Evolutionary conservation across 1,139 yeast species (phyloP).

Genomic region (Diutina mesorugosa): DNA sequence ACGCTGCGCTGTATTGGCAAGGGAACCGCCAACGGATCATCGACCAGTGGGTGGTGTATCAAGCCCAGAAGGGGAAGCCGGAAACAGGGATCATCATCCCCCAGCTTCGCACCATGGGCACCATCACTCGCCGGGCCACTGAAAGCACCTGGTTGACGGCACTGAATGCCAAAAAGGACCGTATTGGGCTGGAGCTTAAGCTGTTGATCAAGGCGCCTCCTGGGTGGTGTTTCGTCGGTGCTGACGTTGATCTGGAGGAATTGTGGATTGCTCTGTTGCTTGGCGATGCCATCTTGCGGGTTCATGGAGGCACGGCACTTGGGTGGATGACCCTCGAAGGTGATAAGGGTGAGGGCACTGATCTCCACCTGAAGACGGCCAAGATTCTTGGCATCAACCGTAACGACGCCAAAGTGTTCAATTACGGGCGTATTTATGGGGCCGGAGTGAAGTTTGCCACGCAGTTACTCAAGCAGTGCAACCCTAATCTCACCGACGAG

Average conservation of each 20-base stretch:
- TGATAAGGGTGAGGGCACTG: conserved; percentile 80
- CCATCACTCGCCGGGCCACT: conserved; percentile 70
- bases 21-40: conserved; percentile 76
- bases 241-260: conserved; percentile 97
- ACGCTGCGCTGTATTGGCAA: conserved; percentile 86
- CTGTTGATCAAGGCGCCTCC: conserved; percentile 77
- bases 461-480: conserved; percentile 68
- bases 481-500: conserved; percentile 51
- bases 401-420: conserved; percentile 88
- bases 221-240: conserved; percentile 91
- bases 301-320: conserved; percentile 92
- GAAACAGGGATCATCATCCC: conserved; percentile 74
- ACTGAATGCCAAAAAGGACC: conserved; percentile 71
- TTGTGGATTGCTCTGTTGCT: conserved; percentile 94
- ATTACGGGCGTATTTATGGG: conserved; percentile 95
- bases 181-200: conserved; percentile 91
- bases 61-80: conserved; percentile 11
- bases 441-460: conserved; percentile 92
- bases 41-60: conserved; percentile 72
- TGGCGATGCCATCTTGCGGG: conserved; percentile 79
- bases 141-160: conserved; percentile 25
- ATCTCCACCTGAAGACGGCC: conserved; percentile 91
- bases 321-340: conserved; percentile 99
- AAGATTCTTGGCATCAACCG: conserved; percentile 78
- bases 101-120: conserved; percentile 82